These are phyloP conservation scores for Tephrocybe sp. DNA, from an alignment of 768 basidiomycete species.

Conservation along the genomic window DNA sequence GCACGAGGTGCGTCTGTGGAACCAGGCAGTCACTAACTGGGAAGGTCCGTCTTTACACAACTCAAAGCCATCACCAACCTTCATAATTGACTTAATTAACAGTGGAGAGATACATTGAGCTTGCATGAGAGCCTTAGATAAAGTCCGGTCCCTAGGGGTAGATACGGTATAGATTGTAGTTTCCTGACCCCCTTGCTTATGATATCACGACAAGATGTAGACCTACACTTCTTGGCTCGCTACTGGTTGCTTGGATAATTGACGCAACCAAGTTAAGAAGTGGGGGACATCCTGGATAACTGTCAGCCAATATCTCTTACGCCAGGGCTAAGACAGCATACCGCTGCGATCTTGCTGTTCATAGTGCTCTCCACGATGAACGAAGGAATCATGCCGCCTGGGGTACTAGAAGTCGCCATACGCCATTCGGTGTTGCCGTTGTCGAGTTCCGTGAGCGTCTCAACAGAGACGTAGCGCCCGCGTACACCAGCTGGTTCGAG, in stretches of 20 bases:
- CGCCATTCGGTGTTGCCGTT: conserved; percentile 72
- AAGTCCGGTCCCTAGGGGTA: not conserved
- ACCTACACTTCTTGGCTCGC: too few relatives aligned
- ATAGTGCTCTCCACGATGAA: conserved; percentile 64
- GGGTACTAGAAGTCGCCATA: conserved; percentile 76
- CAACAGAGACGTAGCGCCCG: conserved; percentile 71
- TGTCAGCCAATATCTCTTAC: not conserved
- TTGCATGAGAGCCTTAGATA: conserved; percentile 45
- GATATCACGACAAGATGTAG: too few relatives aligned
- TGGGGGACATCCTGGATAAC: conserved; percentile 64
- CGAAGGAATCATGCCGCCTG: conserved; percentile 67
- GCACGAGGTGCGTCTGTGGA: conserved; percentile 86
- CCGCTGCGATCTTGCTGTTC: conserved; percentile 62
- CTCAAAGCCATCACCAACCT: not conserved
- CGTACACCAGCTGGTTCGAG: conserved; percentile 64
- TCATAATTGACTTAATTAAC: not conserved
- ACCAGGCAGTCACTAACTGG: conserved; percentile 91
- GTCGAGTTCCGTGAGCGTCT: conserved; percentile 61
- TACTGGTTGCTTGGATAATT: conserved; percentile 21
- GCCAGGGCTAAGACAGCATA: conserved; percentile 23
- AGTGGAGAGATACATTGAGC: conserved; percentile 88
- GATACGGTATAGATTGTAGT: not conserved
- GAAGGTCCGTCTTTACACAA: conserved; percentile 58
- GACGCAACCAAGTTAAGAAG: conserved; percentile 67
- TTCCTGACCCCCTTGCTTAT: too few relatives aligned